phyloP scores from a whole-genome alignment of 2,329 filamentous ascomycete species.

The Didymella segeticola region DNA sequence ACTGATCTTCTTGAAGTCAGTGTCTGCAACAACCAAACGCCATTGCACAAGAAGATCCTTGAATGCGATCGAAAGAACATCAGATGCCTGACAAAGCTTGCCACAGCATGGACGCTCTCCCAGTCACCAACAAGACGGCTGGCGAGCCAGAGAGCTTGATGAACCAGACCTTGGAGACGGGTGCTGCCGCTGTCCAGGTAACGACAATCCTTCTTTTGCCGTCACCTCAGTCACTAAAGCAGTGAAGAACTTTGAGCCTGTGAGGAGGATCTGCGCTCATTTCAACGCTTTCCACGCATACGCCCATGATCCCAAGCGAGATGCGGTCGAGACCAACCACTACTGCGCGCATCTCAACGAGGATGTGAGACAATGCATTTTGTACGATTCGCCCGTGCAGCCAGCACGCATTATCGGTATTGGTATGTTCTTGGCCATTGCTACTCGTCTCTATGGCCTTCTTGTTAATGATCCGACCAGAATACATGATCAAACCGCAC shows the following conservation, averaged over 20 bases:
- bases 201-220: background rate
- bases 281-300: constrained; percentile 89
- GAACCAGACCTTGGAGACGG: constrained; percentile 67
- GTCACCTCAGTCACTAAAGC: background rate
- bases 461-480: constrained; percentile 41
- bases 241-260: constrained; percentile 68
- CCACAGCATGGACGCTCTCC: constrained; percentile 44
- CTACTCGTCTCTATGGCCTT: background rate
- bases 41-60: background rate
- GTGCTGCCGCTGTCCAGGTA: constrained; percentile 66
- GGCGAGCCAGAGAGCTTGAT: constrained; percentile 61
- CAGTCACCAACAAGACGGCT: constrained; percentile 51
- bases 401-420: constrained; percentile 79
- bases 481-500: constrained; percentile 81
- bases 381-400: constrained; percentile 75
- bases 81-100: constrained; percentile 8
- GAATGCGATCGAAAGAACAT: too few relatives aligned
- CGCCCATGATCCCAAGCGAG: constrained; percentile 70
- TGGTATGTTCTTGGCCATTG: constrained; percentile 23
- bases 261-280: constrained; percentile 80
- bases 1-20: background rate
- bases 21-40: background rate
- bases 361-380: constrained; percentile 82
- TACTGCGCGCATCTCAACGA: constrained; percentile 81
- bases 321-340: constrained; percentile 77